Conservation (phyloP, 2,329 filamentous ascomycete species). For the Aspergillus piperis region DNA sequence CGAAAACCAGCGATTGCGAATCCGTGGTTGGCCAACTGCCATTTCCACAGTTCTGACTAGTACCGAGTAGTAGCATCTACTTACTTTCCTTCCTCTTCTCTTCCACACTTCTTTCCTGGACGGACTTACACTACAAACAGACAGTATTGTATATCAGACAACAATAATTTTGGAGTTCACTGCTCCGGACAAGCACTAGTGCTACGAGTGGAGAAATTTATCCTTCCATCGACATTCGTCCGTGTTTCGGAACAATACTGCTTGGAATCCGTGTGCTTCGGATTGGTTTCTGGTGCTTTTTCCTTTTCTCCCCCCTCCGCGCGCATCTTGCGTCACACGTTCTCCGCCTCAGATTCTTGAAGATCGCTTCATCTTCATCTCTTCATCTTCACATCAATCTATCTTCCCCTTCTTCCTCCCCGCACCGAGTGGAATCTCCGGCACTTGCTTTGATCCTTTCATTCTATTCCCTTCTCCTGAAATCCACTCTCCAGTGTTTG, state of each 20-base stretch:
- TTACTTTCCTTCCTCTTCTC: background rate
- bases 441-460: background rate
- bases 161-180: background rate
- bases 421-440: background rate
- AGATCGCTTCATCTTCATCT: constrained; percentile 1
- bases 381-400: background rate
- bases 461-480: background rate
- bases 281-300: constrained; percentile 2
- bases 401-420: background rate
- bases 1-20: background rate
- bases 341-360: background rate
- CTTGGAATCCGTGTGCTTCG: constrained; percentile 1
- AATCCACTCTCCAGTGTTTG: constrained; percentile 5
- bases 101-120: background rate
- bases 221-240: background rate
- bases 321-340: constrained; percentile 5
- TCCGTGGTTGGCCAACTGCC: background rate
- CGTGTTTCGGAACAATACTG: background rate
- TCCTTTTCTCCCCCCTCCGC: background rate
- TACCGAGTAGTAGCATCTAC: too few relatives aligned
- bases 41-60: background rate
- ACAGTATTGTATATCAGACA: background rate
- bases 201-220: background rate
- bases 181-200: background rate
- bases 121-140: background rate